Conservation (phyloP, 495 filamentous ascomycete species). For the Aspergillus heteromorphus region DNA sequence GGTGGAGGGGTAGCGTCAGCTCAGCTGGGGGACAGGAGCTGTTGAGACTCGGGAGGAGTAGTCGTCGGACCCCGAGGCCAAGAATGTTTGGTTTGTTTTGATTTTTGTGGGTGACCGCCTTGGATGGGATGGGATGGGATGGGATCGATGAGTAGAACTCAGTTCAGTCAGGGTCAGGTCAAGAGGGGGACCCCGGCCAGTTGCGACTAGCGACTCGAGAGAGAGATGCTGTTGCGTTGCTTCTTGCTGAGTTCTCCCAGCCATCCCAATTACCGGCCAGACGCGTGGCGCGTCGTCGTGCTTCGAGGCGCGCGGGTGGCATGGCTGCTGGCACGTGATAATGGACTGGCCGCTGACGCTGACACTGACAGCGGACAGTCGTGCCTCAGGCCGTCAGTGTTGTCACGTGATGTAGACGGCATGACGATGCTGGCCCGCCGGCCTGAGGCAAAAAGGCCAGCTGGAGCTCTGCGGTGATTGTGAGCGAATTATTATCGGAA, state of each 20-base stretch:
- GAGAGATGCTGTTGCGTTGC: not conserved
- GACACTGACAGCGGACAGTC: not conserved
- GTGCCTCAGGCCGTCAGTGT: too few species aligned
- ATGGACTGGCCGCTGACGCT: too few species aligned
- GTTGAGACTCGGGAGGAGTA: too few species aligned
- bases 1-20: not conserved
- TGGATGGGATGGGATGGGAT: too few species aligned
- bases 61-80: not conserved
- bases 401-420: too few species aligned
- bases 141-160: too few species aligned
- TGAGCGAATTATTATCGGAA: not conserved
- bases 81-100: not conserved
- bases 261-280: constrained; percentile 3
- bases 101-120: not conserved
- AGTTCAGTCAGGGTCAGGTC: too few species aligned
- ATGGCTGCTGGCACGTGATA: constrained; percentile 5
- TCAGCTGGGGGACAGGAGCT: too few species aligned
- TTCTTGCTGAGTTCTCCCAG: not conserved
- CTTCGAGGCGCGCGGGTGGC: constrained; percentile 10
- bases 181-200: not conserved
- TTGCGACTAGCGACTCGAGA: too few species aligned
- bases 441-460: constrained; percentile 19
- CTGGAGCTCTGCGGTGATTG: constrained; percentile 8
- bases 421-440: not conserved
- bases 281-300: constrained; percentile 13